These are phyloP conservation scores for Colletotrichum lupini DNA, from an alignment of 2,329 filamentous ascomycete species.

Conservation along the genomic window DNA sequence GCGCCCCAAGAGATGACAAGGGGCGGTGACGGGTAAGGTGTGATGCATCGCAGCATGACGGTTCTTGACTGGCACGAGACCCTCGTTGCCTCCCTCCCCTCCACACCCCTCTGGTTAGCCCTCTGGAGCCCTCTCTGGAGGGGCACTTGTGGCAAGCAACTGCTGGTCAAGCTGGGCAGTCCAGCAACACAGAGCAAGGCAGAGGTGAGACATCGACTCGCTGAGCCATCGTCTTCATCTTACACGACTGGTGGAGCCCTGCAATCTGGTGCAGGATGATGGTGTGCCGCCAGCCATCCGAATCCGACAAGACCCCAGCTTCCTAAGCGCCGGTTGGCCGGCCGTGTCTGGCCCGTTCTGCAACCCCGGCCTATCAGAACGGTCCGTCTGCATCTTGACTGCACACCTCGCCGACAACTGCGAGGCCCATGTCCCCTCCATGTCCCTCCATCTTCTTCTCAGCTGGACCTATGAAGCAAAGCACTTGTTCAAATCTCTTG, in stretches of 20 bases:
- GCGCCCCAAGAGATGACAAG: conserved; percentile 17
- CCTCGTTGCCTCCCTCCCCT: conserved; percentile 42
- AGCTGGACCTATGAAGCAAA: conserved; percentile 34
- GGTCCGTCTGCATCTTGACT: conserved; percentile 41
- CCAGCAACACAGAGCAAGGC: conserved; percentile 49
- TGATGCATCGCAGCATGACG: conserved; percentile 39
- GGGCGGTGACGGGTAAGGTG: conserved; percentile 26
- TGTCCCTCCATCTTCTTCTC: conserved; percentile 19
- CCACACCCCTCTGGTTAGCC: too few relatives aligned
- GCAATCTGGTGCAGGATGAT: conserved; percentile 52
- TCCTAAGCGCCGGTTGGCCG: conserved; percentile 61
- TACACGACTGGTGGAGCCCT: conserved; percentile 52
- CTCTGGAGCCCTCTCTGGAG: conserved; percentile 18
- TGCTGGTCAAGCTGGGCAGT: conserved; percentile 37
- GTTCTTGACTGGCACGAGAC: conserved; percentile 55
- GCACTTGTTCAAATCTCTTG: conserved; percentile 18
- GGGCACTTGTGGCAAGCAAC: conserved; percentile 51
- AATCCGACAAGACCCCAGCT: conserved; percentile 52
- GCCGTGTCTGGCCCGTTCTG: conserved; percentile 41
- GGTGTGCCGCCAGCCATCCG: conserved; percentile 57
- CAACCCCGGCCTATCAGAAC: conserved; percentile 56
- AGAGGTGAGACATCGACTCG: conserved; percentile 59
- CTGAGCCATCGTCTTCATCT: conserved; percentile 53
- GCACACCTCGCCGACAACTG: conserved; percentile 44
- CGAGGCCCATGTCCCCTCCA: conserved; percentile 32